Evolutionary conservation across 768 basidiomycete genomes (phyloP).

Genomic region (Tulasnella sp.): DNA sequence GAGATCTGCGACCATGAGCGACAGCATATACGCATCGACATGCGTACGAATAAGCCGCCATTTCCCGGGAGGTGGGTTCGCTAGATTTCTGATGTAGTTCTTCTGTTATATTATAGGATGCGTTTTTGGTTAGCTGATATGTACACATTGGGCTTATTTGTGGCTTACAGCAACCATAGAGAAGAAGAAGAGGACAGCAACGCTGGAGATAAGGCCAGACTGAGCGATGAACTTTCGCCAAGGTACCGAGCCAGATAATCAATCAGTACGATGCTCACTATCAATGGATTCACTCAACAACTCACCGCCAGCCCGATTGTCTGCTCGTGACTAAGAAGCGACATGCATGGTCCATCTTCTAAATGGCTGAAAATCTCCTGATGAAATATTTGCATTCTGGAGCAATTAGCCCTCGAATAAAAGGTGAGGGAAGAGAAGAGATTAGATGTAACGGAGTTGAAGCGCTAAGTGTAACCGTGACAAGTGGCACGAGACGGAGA

Average conservation of each 20-base stretch:
- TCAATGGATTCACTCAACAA: background rate
- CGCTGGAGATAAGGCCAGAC: constrained; percentile 7
- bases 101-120: background rate
- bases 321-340: constrained; percentile 1
- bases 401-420: too few species aligned
- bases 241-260: too few species aligned
- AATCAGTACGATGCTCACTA: too few species aligned
- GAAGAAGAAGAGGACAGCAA: constrained; percentile 5
- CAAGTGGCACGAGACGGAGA: too few species aligned
- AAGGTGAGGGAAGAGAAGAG: too few species aligned
- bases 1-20: constrained; percentile 4
- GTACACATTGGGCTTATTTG: background rate
- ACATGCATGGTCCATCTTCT: constrained; percentile 5
- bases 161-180: background rate
- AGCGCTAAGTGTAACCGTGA: too few species aligned
- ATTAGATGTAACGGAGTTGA: too few species aligned
- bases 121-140: background rate
- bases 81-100: constrained; percentile 10
- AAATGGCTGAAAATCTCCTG: background rate
- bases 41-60: constrained; percentile 15
- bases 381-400: too few species aligned
- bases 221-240: constrained; percentile 15
- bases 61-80: constrained; percentile 3
- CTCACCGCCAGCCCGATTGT: background rate
- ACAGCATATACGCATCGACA: constrained; percentile 8